Evolutionary conservation across 805 yeast genomes (phyloP).

Genomic region (Wickerhamomyces canadensis): DNA sequence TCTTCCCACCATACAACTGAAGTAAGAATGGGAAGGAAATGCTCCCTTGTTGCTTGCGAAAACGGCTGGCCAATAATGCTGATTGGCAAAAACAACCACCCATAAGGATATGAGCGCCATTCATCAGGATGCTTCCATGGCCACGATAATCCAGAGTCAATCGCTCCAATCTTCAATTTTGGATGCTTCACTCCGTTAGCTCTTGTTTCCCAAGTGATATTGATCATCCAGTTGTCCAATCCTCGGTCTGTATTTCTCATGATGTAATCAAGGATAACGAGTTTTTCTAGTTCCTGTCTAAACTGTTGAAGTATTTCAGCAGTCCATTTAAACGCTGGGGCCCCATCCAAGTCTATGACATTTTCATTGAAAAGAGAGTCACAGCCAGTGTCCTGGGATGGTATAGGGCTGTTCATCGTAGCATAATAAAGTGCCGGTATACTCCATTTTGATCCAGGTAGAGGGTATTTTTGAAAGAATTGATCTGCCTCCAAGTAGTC

Average conservation of each 20-base stretch:
- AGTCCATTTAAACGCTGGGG: conserved; percentile 46
- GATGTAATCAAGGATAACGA: conserved; percentile 65
- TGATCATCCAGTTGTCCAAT: conserved; percentile 74
- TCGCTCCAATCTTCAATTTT: conserved; percentile 54
- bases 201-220: conserved; percentile 37
- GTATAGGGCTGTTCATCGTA: background rate
- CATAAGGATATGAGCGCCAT: conserved; percentile 75
- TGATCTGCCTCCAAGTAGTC: conserved; percentile 58
- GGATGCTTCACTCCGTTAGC: conserved; percentile 29
- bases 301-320: conserved; percentile 42
- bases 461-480: conserved; percentile 50
- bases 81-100: conserved; percentile 68
- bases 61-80: conserved; percentile 65
- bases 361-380: background rate
- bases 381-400: background rate
- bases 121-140: conserved; percentile 85
- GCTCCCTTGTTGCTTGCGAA: conserved; percentile 46
- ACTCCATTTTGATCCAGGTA: conserved; percentile 39
- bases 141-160: conserved; percentile 68
- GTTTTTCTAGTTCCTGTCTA: conserved; percentile 57
- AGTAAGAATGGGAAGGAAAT: conserved; percentile 53
- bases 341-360: conserved; percentile 6
- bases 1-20: conserved; percentile 70
- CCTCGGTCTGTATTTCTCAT: conserved; percentile 76
- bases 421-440: conserved; percentile 11